Evolutionary conservation across 2,329 filamentous ascomycete genomes (phyloP).

Genomic region (Leptographium flavum): DNA sequence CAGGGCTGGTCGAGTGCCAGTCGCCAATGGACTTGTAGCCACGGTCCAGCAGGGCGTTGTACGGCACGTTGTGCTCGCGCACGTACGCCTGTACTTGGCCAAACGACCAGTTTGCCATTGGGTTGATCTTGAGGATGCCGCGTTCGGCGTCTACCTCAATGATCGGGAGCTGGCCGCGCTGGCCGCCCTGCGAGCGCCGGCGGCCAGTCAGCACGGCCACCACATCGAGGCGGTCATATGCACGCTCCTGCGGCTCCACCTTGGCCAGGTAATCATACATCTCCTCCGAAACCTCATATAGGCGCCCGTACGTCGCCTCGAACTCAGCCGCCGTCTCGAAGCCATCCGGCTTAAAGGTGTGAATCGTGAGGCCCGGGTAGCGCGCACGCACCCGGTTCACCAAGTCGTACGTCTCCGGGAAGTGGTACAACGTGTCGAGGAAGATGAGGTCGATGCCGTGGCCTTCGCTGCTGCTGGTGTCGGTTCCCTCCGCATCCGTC

Average conservation of each 20-base stretch:
- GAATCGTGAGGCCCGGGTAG: constrained; percentile 69
- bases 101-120: constrained; percentile 88
- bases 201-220: constrained; percentile 87
- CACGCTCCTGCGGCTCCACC: constrained; percentile 87
- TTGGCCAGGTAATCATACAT: constrained; percentile 96
- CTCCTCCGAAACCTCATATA: constrained; percentile 78
- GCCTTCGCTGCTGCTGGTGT: neutral
- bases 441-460: constrained; percentile 54
- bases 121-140: constrained; percentile 94
- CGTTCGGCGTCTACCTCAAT: constrained; percentile 81
- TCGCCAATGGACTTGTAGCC: constrained; percentile 99
- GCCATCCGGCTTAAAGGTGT: constrained; percentile 79
- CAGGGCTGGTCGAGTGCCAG: constrained; percentile 92
- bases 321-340: constrained; percentile 63
- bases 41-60: constrained; percentile 77
- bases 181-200: constrained; percentile 80
- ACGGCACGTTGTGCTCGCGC: constrained; percentile 74
- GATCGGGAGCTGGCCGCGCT: constrained; percentile 79
- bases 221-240: constrained; percentile 76
- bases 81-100: constrained; percentile 80
- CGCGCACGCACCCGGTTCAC: constrained; percentile 58
- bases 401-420: constrained; percentile 60
- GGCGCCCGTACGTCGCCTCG: constrained; percentile 63
- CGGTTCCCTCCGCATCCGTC: neutral
- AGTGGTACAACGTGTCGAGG: constrained; percentile 74